phyloP scores from a whole-genome alignment of 345 rosid genomes.

The Gynandropsis gynandra region DNA sequence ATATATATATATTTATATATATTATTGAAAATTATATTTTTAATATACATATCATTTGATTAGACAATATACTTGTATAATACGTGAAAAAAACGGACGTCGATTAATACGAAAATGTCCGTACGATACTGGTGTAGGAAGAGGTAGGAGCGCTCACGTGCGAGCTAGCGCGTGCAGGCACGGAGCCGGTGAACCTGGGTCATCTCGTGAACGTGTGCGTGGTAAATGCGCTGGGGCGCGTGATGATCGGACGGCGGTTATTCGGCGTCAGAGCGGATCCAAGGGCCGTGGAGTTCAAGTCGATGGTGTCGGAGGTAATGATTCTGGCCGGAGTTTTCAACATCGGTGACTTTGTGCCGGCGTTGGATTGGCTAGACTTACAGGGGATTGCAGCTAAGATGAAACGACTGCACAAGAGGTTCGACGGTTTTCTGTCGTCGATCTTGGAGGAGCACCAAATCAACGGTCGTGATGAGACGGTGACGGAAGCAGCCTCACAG shows the following conservation, averaged over 20 bases:
- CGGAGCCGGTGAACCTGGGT: conserved; percentile 42
- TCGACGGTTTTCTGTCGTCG: conserved; percentile 51
- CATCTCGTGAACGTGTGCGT: conserved; percentile 63
- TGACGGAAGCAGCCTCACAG: conserved; percentile 54
- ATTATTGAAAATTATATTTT: too few species aligned
- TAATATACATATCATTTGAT: too few species aligned
- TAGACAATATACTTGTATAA: too few species aligned
- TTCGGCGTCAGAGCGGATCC: conserved; percentile 54
- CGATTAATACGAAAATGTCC: not conserved
- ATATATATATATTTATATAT: too few species aligned
- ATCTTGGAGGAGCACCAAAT: conserved; percentile 59
- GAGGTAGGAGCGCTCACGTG: conserved; percentile 46
- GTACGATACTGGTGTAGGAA: conserved; percentile 27
- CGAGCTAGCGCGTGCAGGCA: conserved; percentile 32
- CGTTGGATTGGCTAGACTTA: conserved; percentile 72
- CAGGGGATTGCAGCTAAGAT: conserved; percentile 78
- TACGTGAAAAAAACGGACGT: too few species aligned
- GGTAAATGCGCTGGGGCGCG: conserved; percentile 65
- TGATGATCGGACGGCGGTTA: conserved; percentile 63
- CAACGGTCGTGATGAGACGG: conserved; percentile 24
- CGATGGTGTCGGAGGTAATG: conserved; percentile 90
- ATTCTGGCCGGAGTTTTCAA: conserved; percentile 73
- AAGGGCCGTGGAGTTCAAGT: conserved; percentile 75
- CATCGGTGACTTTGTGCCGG: conserved; percentile 77
- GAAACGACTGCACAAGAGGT: conserved; percentile 76